phyloP scores from a whole-genome alignment of 2,329 filamentous ascomycete species.

The Pseudogymnoascus sp. region DNA sequence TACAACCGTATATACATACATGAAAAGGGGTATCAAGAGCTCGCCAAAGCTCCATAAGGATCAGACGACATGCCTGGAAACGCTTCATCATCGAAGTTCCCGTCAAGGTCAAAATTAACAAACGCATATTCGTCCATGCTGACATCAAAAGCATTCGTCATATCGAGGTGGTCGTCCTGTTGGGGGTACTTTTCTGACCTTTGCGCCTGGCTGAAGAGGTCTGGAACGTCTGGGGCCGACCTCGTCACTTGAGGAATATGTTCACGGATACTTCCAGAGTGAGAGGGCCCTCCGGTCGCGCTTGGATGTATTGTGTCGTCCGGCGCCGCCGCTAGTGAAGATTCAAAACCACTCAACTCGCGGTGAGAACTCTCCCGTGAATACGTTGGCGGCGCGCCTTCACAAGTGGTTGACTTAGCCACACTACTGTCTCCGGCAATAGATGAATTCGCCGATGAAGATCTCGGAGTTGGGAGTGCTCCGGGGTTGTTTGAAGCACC shows the following conservation, averaged over 20 bases:
- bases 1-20: not conserved
- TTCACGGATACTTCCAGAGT: not conserved
- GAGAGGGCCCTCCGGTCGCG: not conserved
- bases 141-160: not conserved
- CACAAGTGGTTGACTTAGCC: not conserved
- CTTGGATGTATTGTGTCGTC: not conserved
- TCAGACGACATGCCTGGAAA: not conserved
- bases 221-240: not conserved
- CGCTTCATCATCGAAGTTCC: not conserved
- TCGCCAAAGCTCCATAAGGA: not conserved
- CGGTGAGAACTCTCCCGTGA: not conserved
- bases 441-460: not conserved
- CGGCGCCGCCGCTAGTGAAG: not conserved
- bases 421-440: not conserved
- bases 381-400: not conserved
- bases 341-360: not conserved
- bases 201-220: not conserved
- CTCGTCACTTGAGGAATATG: not conserved
- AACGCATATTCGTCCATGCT: not conserved
- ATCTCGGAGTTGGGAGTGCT: not conserved
- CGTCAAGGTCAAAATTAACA: not conserved
- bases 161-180: not conserved
- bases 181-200: not conserved
- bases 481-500: not conserved
- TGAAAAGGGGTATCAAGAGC: not conserved